Evolutionary conservation across 164 flowering plant species (phyloP), one percentile per base, ranked within the genome.

Genomic region (Magnolia kwangsiensis): DNA sequence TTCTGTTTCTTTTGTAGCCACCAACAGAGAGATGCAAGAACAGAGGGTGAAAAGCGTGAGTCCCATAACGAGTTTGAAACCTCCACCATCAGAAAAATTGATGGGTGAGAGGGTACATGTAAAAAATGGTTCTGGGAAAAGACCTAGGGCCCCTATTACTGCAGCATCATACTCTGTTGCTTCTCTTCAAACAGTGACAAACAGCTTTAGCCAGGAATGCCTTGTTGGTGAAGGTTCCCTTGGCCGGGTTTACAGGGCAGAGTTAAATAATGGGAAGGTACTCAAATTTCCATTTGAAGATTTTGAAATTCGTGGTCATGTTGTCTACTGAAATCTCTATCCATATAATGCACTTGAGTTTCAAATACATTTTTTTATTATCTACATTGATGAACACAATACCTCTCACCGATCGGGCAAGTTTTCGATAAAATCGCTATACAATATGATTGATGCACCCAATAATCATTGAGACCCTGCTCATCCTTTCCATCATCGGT

Each of bases 211-310:
- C 79, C 93, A 90, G 84, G 99, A 95, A 80, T 83, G 74, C 81
- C 87, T 95, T 51, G 82, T 91, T 77, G 98, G 99, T 85, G 99
- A 95, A 89, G 98, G 99, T 79, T 93, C 99, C 19, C 89, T 95
- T 81, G 99, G 99, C 69, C 98, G 99, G 80, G 99, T 95, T 78
- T 95, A 95, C 81, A 89, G 83, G 78, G 99, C 90, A 72, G 97
- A 93, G 72, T 92, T 93, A 76, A 85, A 95, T 31, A 90, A 86
- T 82, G 98, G 98, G 76, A 95, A 93, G 98, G 99, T 95, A 83
- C 68, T 19, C 61, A 64, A 58, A 14, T 66, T 18, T 73, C 27
- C 66, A 27, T 31, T 24, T 65, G 29, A 3, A 7, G 8, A 16
- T 65, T 20, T 24, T 23, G 27, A 20, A 20, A 21, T 23, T 18